Percentiles rank a stretch among this genome's conserved stretches.
Evolutionary conservation across 306 rosid species (phyloP).

Genomic region (Alnus glutinosa): DNA sequence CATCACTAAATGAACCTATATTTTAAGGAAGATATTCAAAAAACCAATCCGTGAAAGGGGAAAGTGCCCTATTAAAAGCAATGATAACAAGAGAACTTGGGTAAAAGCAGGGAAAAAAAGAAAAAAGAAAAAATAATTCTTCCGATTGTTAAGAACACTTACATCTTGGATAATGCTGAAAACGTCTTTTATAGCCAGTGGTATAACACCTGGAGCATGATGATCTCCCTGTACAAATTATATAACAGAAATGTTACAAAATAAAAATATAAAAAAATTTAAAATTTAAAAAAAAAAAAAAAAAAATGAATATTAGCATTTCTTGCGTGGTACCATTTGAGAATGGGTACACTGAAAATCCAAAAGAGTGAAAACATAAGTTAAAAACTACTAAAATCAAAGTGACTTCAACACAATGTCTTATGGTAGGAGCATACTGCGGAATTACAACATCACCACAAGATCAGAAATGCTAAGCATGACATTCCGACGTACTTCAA

Average conservation of each 20-base stretch:
- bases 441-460: not conserved
- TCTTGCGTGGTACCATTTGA: not conserved
- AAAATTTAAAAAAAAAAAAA: too few species aligned
- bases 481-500: not conserved
- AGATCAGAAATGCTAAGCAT: not conserved
- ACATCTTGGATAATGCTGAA: constrained; percentile 98
- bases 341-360: not conserved
- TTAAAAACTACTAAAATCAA: not conserved
- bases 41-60: not conserved
- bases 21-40: not conserved
- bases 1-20: not conserved
- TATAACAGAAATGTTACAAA: not conserved
- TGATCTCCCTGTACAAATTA: constrained; percentile 85
- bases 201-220: constrained; percentile 86
- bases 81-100: not conserved
- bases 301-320: not conserved
- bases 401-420: not conserved
- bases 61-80: not conserved
- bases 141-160: constrained; percentile 38
- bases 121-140: not conserved
- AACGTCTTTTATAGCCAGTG: constrained; percentile 97
- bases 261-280: too few species aligned
- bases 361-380: not conserved
- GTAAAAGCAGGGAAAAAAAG: not conserved
- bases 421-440: not conserved